Conservation (phyloP, 805 yeast genomes). For the Kazachstania psychrophila region DNA sequence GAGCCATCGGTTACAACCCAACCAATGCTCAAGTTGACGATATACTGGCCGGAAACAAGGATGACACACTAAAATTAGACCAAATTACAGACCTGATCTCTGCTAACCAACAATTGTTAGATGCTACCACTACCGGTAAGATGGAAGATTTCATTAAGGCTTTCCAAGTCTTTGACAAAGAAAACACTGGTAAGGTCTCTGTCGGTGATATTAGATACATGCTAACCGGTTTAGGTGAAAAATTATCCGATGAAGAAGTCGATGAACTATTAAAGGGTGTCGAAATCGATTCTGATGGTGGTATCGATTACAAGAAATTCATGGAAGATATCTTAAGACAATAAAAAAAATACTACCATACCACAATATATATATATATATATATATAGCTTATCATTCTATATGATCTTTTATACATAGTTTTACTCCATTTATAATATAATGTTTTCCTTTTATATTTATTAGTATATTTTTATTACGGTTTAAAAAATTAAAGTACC, state of each 20-base stretch:
- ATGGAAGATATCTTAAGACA: constrained; percentile 90
- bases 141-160: constrained; percentile 77
- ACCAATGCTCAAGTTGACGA: constrained; percentile 44
- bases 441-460: too few species aligned
- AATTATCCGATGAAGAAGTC: constrained; percentile 80
- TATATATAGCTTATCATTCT: too few species aligned
- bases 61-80: constrained; percentile 21
- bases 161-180: constrained; percentile 96
- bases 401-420: too few species aligned
- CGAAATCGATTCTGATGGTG: constrained; percentile 85
- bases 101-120: constrained; percentile 19
- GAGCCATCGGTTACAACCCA: constrained; percentile 98
- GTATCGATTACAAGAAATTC: constrained; percentile 89
- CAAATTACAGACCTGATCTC: constrained; percentile 19
- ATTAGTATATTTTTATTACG: too few species aligned
- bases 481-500: too few species aligned
- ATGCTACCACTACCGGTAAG: constrained; percentile 28
- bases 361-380: too few species aligned
- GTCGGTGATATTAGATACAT: constrained; percentile 95
- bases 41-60: constrained; percentile 14
- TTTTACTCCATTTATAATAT: too few species aligned
- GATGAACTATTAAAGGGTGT: constrained; percentile 95
- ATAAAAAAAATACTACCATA: constrained; percentile 28
- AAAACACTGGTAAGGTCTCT: constrained; percentile 88
- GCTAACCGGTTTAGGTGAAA: constrained; percentile 92